These are phyloP conservation scores for Arachnomyces sp. DNA, from an alignment of 2,329 filamentous ascomycete genomes.

Conservation along the genomic window DNA sequence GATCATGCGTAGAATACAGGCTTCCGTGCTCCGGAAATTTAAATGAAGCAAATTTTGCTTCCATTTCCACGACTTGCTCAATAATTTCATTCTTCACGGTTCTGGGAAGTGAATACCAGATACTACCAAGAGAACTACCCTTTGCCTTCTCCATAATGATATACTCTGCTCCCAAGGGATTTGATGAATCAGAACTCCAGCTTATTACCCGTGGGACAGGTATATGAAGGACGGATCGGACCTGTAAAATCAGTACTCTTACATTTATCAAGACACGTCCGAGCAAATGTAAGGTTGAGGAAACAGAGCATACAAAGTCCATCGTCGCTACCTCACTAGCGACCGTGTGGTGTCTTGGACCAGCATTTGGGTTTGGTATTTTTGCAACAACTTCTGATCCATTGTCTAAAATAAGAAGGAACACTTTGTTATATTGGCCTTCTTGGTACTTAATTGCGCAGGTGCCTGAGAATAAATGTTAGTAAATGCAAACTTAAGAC, in stretches of 20 bases:
- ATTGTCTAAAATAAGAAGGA: slow-evolving; percentile 27
- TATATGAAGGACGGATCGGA: slow-evolving; percentile 14
- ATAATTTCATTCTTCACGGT: slow-evolving; percentile 19
- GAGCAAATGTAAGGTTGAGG: slow-evolving; percentile 5
- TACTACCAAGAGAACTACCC: slow-evolving; percentile 20
- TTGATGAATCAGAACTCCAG: slow-evolving; percentile 15
- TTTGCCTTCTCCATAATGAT: slow-evolving; percentile 25
- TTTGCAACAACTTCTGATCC: slow-evolving; percentile 21
- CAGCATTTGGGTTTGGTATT: slow-evolving; percentile 24
- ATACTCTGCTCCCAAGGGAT: slow-evolving; percentile 13
- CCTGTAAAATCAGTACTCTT: slow-evolving; percentile 10
- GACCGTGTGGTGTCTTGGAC: slow-evolving; percentile 13
- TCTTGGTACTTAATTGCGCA: slow-evolving; percentile 25
- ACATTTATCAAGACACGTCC: slow-evolving; percentile 3
- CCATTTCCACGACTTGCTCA: slow-evolving; percentile 20
- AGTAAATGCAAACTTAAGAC: too few relatives aligned
- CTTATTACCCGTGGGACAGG: slow-evolving; percentile 14
- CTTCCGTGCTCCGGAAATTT: slow-evolving; percentile 20
- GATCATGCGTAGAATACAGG: slow-evolving; percentile 21
- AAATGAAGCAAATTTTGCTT: slow-evolving; percentile 18
- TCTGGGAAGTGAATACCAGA: slow-evolving; percentile 22
- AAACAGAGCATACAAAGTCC: slow-evolving; percentile 16
- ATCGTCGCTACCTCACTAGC: slow-evolving; percentile 22
- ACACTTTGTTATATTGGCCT: slow-evolving; percentile 29
- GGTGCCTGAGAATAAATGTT: slow-evolving; percentile 2